phyloP scores from a whole-genome alignment of 1,284 basidiomycete species.

The Pterula multifida region DNA sequence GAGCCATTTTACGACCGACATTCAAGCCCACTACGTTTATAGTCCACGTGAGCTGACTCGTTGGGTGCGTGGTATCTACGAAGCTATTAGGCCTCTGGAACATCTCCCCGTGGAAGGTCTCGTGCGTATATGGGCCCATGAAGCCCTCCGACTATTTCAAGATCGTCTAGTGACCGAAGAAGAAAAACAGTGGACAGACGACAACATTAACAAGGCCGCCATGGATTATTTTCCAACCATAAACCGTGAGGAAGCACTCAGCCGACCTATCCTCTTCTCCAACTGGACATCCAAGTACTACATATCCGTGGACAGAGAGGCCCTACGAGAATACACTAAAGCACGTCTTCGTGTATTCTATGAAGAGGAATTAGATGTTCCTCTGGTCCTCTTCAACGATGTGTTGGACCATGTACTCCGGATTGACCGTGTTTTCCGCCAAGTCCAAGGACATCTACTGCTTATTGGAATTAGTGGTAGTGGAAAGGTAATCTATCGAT shows the following conservation, averaged over 20 bases:
- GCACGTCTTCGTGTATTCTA: constrained; percentile 92
- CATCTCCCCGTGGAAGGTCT: constrained; percentile 87
- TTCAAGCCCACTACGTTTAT: constrained; percentile 98
- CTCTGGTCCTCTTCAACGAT: constrained; percentile 97
- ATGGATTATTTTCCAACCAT: constrained; percentile 89
- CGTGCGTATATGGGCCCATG: constrained; percentile 97
- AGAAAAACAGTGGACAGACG: constrained; percentile 92
- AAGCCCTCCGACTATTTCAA: constrained; percentile 94
- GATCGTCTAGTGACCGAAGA: constrained; percentile 91
- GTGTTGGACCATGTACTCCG: constrained; percentile 95
- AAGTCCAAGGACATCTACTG: constrained; percentile 92
- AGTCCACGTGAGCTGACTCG: constrained; percentile 97
- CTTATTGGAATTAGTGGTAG: constrained; percentile 97
- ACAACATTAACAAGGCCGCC: constrained; percentile 79
- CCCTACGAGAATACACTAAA: constrained; percentile 92
- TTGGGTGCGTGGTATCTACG: constrained; percentile 96
- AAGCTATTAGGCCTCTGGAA: constrained; percentile 90
- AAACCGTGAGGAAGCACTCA: constrained; percentile 72
- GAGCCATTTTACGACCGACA: constrained; percentile 87
- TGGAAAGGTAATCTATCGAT: constrained; percentile 65
- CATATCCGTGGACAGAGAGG: constrained; percentile 87
- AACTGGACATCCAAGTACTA: constrained; percentile 99
- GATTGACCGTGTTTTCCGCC: constrained; percentile 98
- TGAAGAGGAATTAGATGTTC: constrained; percentile 96
- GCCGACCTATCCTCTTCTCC: constrained; percentile 90